Percentiles rank a stretch among this genome's conserved stretches.
phyloP scores from a whole-genome alignment of 768 basidiomycete species.

The Boletus coccyginus region DNA sequence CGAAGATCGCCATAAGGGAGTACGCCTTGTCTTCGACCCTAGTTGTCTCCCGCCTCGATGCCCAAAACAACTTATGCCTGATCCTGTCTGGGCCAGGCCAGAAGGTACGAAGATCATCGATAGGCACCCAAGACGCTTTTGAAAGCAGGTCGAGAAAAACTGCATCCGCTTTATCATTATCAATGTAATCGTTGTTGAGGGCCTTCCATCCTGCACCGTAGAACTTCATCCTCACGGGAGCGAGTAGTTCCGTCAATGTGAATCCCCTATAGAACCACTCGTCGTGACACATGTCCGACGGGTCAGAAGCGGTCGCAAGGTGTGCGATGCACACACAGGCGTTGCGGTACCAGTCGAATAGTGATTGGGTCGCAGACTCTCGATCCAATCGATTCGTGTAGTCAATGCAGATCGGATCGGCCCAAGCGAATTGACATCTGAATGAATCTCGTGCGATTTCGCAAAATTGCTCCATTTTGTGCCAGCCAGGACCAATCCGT shows the following conservation, averaged over 20 bases:
- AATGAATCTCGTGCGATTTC: constrained; percentile 10
- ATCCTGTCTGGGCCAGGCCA: constrained; percentile 18
- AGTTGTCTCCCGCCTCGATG: constrained; percentile 11
- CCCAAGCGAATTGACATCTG: constrained; percentile 20
- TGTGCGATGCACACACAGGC: constrained; percentile 19
- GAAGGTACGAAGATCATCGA: constrained; percentile 16
- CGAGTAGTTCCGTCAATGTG: constrained; percentile 18
- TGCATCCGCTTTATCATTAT: constrained; percentile 25
- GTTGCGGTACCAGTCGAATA: constrained; percentile 22
- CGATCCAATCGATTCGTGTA: background rate
- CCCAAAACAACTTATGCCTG: constrained; percentile 19
- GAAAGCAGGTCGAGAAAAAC: constrained; percentile 13
- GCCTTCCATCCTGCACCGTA: constrained; percentile 19
- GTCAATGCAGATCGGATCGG: constrained; percentile 17
- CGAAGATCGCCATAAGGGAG: constrained; percentile 19
- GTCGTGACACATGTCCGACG: constrained; percentile 6
- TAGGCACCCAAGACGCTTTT: constrained; percentile 9
- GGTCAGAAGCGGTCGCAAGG: constrained; percentile 2
- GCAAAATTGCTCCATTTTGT: constrained; percentile 14
- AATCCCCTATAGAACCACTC: constrained; percentile 18
- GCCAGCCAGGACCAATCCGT: constrained; percentile 7
- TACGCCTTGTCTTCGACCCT: constrained; percentile 18
- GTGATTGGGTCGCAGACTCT: background rate
- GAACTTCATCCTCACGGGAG: constrained; percentile 20
- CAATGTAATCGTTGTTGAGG: constrained; percentile 12